These are phyloP conservation scores for Thermochaetoides thermophila DNA, from an alignment of 495 filamentous ascomycete species.

Conservation along the genomic window DNA sequence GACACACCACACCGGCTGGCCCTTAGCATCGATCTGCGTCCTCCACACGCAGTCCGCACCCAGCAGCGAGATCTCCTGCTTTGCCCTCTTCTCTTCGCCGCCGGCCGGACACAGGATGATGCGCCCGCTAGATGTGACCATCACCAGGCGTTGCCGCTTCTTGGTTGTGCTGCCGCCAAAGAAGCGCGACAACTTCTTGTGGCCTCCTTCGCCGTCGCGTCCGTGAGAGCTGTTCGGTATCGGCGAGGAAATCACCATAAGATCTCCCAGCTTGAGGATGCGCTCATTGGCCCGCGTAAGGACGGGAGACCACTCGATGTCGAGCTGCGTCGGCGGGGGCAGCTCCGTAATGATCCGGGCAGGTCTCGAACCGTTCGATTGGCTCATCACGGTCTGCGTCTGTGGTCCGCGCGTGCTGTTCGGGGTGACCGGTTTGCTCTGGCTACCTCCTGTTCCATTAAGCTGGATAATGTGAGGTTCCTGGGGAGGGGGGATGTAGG, in stretches of 20 bases:
- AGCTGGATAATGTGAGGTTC: conserved; percentile 68
- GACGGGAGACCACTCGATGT: conserved; percentile 98
- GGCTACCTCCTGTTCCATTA: conserved; percentile 38
- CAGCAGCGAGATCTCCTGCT: conserved; percentile 74
- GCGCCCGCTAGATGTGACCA: conserved; percentile 83
- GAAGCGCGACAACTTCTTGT: conserved; percentile 81
- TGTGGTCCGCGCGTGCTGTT: no score
- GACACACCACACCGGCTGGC: conserved; percentile 74
- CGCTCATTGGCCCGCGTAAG: conserved; percentile 80
- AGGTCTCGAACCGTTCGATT: conserved; percentile 39
- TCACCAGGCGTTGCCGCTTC: conserved; percentile 82
- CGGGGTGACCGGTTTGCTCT: conserved; percentile 37
- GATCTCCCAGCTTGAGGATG: conserved; percentile 85
- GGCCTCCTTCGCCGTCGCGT: conserved; percentile 33
- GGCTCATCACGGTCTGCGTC: conserved; percentile 20
- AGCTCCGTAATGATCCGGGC: conserved; percentile 87
- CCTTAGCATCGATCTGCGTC: conserved; percentile 68
- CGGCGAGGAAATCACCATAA: conserved; percentile 67
- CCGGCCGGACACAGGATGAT: conserved; percentile 85
- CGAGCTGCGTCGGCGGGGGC: conserved; percentile 86
- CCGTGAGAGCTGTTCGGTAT: conserved; percentile 54
- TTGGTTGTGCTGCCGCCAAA: conserved; percentile 84
- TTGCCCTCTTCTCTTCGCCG: conserved; percentile 90
- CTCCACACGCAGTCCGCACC: conserved; percentile 57
- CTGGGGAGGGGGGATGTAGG: conserved; percentile 65